Percentiles rank a stretch among this genome's conserved stretches.
These are phyloP conservation scores for Babesia caballi DNA, from an alignment of 169 alveolate genomes.

Conservation along the genomic window DNA sequence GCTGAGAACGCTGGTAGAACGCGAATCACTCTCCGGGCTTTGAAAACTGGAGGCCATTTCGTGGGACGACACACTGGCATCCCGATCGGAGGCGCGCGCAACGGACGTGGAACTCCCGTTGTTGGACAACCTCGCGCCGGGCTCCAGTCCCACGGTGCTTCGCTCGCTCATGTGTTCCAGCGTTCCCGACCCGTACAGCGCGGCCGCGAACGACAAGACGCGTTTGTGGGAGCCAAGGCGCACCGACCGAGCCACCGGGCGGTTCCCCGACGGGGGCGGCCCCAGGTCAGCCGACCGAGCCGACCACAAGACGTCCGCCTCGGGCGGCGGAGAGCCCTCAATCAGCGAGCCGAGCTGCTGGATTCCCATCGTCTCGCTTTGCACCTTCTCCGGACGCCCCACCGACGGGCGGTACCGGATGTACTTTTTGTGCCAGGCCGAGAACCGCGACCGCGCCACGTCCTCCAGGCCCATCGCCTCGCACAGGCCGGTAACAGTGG, in stretches of 20 bases:
- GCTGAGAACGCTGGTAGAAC: background rate
- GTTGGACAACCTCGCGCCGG: background rate
- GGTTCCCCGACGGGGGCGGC: background rate
- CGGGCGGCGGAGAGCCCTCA: background rate
- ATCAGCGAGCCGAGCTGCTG: background rate
- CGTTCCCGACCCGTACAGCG: background rate
- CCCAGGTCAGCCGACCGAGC: background rate
- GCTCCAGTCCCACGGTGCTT: background rate
- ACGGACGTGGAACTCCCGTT: background rate
- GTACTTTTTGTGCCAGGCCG: constrained; percentile 1
- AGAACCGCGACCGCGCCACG: background rate
- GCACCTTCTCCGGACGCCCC: background rate
- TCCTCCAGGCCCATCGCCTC: constrained; percentile 20
- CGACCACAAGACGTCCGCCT: constrained; percentile 13
- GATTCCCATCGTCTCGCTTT: background rate
- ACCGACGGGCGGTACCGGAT: background rate
- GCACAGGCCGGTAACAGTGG: background rate
- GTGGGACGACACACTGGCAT: background rate
- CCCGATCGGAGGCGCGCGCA: background rate
- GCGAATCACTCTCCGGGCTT: background rate
- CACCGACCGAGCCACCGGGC: constrained; percentile 10
- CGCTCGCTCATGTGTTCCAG: background rate
- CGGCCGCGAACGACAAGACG: background rate
- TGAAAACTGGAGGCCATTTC: background rate
- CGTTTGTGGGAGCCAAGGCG: background rate